These are phyloP conservation scores for Penicillium sp. DNA, from an alignment of 2,329 filamentous ascomycete genomes.

Conservation along the genomic window DNA sequence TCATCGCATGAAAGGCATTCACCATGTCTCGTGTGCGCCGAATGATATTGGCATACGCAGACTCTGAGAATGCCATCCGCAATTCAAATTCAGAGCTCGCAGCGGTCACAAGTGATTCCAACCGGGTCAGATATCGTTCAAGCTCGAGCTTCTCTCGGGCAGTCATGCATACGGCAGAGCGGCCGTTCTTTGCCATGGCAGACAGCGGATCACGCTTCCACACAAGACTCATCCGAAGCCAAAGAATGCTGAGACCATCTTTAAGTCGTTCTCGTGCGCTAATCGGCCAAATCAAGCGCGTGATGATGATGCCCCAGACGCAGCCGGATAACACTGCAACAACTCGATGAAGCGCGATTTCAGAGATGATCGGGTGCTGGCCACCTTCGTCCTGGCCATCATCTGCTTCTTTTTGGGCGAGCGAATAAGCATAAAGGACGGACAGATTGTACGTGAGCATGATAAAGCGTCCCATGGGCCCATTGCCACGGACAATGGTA, in stretches of 20 bases:
- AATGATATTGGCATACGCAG: conserved; percentile 67
- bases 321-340: conserved; percentile 81
- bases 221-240: conserved; percentile 89
- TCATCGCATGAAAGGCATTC: conserved; percentile 95
- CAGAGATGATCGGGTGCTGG: conserved; percentile 72
- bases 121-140: conserved; percentile 67
- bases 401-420: conserved; percentile 72
- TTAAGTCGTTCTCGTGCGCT: conserved; percentile 83
- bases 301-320: conserved; percentile 87
- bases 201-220: conserved; percentile 92
- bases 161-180: conserved; percentile 68
- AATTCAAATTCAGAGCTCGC: conserved; percentile 86
- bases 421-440: conserved; percentile 86
- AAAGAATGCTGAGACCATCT: conserved; percentile 82
- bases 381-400: conserved; percentile 77
- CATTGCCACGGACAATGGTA: conserved; percentile 76
- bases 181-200: conserved; percentile 58
- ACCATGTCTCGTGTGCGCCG: conserved; percentile 76
- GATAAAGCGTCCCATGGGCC: conserved; percentile 87
- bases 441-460: conserved; percentile 95
- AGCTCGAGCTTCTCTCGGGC: conserved; percentile 83
- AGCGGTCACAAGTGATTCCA: conserved; percentile 67
- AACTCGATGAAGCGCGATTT: conserved; percentile 83
- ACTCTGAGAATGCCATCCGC: conserved; percentile 75
- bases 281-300: conserved; percentile 87